phyloP scores from a whole-genome alignment of 805 yeast species.

The Komagataella mondaviorum region DNA sequence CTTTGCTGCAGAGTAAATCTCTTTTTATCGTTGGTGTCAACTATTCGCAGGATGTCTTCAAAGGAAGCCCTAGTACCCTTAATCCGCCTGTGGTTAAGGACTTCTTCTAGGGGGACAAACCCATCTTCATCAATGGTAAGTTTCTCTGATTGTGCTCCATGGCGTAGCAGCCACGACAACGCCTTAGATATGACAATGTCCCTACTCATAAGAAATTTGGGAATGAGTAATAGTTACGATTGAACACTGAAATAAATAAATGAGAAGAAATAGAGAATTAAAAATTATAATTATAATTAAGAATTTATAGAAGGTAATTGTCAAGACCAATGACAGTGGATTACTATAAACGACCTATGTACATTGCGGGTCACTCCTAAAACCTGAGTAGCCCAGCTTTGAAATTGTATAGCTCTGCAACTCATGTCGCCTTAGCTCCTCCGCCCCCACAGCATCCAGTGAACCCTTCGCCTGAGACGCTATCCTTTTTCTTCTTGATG shows the following conservation, averaged over 20 bases:
- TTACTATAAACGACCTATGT: neutral
- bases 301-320: neutral
- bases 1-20: constrained; percentile 40
- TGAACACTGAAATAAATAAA: neutral
- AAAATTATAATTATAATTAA: too few species aligned
- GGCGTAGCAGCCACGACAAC: constrained; percentile 70
- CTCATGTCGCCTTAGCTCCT: constrained; percentile 13
- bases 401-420: neutral
- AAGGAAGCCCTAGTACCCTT: constrained; percentile 40
- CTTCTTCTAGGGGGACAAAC: constrained; percentile 36
- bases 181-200: constrained; percentile 55
- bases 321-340: neutral
- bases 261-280: neutral
- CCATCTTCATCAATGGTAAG: constrained; percentile 57
- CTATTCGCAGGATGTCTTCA: constrained; percentile 49
- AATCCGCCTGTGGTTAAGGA: constrained; percentile 45
- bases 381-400: neutral
- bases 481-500: constrained; percentile 37
- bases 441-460: constrained; percentile 50
- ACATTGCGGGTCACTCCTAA: neutral
- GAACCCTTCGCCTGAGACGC: constrained; percentile 29
- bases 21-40: constrained; percentile 52
- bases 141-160: constrained; percentile 63
- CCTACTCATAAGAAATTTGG: constrained; percentile 7
- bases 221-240: neutral